phyloP scores from a whole-genome alignment of 2,329 filamentous ascomycete genomes.

The Blumeriella jaapii region DNA sequence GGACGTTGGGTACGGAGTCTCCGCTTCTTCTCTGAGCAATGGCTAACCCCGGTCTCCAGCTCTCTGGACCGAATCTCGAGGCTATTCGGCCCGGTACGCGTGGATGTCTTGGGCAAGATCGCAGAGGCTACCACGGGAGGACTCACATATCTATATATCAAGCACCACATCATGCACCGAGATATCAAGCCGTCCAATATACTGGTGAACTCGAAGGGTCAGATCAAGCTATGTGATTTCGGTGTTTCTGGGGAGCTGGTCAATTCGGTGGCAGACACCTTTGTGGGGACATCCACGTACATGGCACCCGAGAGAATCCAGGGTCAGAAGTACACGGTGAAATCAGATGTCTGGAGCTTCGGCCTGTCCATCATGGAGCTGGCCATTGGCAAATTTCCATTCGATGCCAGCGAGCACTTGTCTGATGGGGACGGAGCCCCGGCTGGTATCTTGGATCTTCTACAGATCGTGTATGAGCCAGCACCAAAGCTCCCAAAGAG shows the following conservation, averaged over 20 bases:
- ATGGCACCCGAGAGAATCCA: slow-evolving; percentile 99
- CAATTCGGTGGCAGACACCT: slow-evolving; percentile 96
- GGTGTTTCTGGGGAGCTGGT: slow-evolving; percentile 97
- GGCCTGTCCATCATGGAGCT: slow-evolving; percentile 92
- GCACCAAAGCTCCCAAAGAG: slow-evolving; percentile 91
- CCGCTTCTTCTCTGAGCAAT: not conserved
- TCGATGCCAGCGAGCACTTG: slow-evolving; percentile 60
- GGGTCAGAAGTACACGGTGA: slow-evolving; percentile 92
- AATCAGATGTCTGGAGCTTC: slow-evolving; percentile 98
- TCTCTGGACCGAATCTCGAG: slow-evolving; percentile 88
- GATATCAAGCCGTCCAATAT: slow-evolving; percentile 99
- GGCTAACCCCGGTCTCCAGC: slow-evolving; percentile 39
- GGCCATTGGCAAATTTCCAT: slow-evolving; percentile 94
- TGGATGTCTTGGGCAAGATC: slow-evolving; percentile 95
- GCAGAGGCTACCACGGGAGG: slow-evolving; percentile 90
- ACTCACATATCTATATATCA: slow-evolving; percentile 86
- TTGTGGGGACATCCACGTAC: slow-evolving; percentile 96
- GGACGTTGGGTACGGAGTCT: slow-evolving; percentile 76
- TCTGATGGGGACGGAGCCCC: slow-evolving; percentile 71
- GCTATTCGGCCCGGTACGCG: slow-evolving; percentile 86
- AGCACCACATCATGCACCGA: slow-evolving; percentile 96
- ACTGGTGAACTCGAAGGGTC: slow-evolving; percentile 82
- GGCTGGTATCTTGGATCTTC: slow-evolving; percentile 86
- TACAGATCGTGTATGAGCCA: slow-evolving; percentile 95
- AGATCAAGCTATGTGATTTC: slow-evolving; percentile 97